A percentile compares a stretch with the other conserved stretches of the same genome.
Evolutionary conservation across 768 basidiomycete species (phyloP).

Genomic region (Pisolithus sp.): DNA sequence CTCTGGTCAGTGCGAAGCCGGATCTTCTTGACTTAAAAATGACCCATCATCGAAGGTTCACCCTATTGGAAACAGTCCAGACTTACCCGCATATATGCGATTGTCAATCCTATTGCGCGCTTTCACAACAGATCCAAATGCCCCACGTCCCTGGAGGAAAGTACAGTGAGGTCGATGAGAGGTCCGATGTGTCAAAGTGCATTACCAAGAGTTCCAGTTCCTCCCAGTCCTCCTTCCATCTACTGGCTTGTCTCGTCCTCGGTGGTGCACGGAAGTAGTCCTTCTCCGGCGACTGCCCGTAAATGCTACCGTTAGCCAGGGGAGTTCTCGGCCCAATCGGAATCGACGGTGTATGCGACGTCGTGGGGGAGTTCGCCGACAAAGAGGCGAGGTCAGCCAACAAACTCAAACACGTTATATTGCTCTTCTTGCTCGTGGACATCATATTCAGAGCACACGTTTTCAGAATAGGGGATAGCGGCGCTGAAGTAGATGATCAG

Average conservation of each 20-base stretch:
- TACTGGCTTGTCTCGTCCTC: slow-evolving; percentile 50
- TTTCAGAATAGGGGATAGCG: slow-evolving; percentile 46
- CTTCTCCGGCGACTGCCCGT: slow-evolving; percentile 54
- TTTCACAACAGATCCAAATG: slow-evolving; percentile 92
- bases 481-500: slow-evolving; percentile 30
- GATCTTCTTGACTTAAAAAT: slow-evolving; percentile 73
- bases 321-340: slow-evolving; percentile 39
- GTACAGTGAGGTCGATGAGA: not conserved
- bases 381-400: slow-evolving; percentile 51
- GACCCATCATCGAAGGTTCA: not conserved
- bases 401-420: slow-evolving; percentile 50
- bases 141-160: slow-evolving; percentile 67
- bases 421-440: slow-evolving; percentile 47
- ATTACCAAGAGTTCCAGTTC: slow-evolving; percentile 77
- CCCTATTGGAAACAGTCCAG: not conserved
- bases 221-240: slow-evolving; percentile 94
- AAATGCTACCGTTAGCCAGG: slow-evolving; percentile 30
- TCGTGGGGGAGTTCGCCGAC: slow-evolving; percentile 22
- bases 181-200: slow-evolving; percentile 9
- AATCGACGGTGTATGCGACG: slow-evolving; percentile 14
- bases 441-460: slow-evolving; percentile 56
- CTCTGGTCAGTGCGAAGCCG: slow-evolving; percentile 70
- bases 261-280: slow-evolving; percentile 47
- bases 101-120: slow-evolving; percentile 84
- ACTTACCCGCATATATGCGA: slow-evolving; percentile 73